Evolutionary conservation across 1,284 basidiomycete species (phyloP).

Genomic region (Rhodotorula sp.): DNA sequence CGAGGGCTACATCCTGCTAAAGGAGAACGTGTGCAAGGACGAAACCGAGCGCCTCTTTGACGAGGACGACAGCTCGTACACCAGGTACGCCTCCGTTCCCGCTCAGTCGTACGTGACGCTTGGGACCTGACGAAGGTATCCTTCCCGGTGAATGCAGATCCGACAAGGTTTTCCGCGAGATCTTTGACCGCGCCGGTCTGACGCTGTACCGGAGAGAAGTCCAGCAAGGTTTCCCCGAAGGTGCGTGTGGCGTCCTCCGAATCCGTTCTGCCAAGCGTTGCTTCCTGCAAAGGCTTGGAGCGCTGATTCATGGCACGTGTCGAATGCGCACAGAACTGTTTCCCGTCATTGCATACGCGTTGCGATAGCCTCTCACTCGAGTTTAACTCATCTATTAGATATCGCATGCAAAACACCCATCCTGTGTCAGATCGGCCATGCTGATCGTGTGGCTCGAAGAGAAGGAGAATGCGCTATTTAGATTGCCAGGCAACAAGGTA

Average conservation of each 20-base stretch:
- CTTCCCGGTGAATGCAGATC: constrained; percentile 58
- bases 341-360: constrained; percentile 41
- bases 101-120: too few relatives aligned
- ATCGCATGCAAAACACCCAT: neutral
- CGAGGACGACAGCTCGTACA: constrained; percentile 81
- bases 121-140: constrained; percentile 1
- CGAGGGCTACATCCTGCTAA: constrained; percentile 66
- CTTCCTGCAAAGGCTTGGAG: too few relatives aligned
- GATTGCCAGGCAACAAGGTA: neutral
- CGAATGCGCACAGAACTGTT: constrained; percentile 36
- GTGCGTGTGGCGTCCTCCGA: constrained; percentile 43
- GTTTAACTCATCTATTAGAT: too few relatives aligned
- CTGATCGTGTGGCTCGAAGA: neutral
- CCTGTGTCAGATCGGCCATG: neutral
- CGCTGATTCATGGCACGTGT: neutral
- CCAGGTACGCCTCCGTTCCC: constrained; percentile 57
- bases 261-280: neutral
- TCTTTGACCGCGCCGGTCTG: constrained; percentile 72
- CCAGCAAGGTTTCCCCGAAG: constrained; percentile 75
- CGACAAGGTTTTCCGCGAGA: constrained; percentile 72
- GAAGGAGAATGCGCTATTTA: neutral
- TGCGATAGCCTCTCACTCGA: constrained; percentile 13
- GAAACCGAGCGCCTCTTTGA: constrained; percentile 68
- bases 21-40: constrained; percentile 83
- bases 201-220: constrained; percentile 64